These are phyloP conservation scores for Leccinum imitatum DNA, from an alignment of 768 basidiomycete genomes.

Conservation along the genomic window DNA sequence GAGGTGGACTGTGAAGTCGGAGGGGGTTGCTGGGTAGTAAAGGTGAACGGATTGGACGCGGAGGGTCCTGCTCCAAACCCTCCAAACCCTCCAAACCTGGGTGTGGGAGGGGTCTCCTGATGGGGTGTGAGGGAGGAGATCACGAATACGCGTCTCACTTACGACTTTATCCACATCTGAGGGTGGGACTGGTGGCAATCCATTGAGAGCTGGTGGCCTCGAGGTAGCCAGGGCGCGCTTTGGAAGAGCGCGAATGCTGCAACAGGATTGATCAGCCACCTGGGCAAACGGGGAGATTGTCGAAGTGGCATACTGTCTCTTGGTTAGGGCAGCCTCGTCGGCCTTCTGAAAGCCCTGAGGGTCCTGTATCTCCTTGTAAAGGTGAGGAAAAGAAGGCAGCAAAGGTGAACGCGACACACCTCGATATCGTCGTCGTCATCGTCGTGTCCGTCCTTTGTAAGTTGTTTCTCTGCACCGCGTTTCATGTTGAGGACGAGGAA, in stretches of 20 bases:
- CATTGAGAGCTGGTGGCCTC: constrained; percentile 23
- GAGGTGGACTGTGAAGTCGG: constrained; percentile 16
- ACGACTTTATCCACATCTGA: constrained; percentile 24
- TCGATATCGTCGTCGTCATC: constrained; percentile 36
- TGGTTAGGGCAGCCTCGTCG: constrained; percentile 52
- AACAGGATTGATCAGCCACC: constrained; percentile 9
- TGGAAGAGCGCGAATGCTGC: constrained; percentile 66
- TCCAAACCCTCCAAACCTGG: constrained; percentile 51
- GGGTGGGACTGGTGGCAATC: constrained; percentile 26
- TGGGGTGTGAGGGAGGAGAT: constrained; percentile 15
- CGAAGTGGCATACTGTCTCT: constrained; percentile 51
- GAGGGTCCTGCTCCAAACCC: constrained; percentile 47
- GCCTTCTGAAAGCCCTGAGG: constrained; percentile 57
- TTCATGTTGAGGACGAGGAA: constrained; percentile 50
- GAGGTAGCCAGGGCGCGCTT: constrained; percentile 40
- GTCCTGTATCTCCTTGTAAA: constrained; percentile 40
- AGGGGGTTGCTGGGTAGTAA: constrained; percentile 30
- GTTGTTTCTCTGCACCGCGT: constrained; percentile 70
- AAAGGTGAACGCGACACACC: constrained; percentile 14
- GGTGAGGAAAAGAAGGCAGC: constrained; percentile 6
- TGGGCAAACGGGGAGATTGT: not conserved
- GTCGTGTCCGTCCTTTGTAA: constrained; percentile 54
- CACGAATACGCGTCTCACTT: constrained; percentile 22
- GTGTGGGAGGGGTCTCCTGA: constrained; percentile 30
- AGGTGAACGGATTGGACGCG: constrained; percentile 39